Evolutionary conservation across 176 grass and related monocot species (phyloP).

Genomic region (Pontederia crassipes): DNA sequence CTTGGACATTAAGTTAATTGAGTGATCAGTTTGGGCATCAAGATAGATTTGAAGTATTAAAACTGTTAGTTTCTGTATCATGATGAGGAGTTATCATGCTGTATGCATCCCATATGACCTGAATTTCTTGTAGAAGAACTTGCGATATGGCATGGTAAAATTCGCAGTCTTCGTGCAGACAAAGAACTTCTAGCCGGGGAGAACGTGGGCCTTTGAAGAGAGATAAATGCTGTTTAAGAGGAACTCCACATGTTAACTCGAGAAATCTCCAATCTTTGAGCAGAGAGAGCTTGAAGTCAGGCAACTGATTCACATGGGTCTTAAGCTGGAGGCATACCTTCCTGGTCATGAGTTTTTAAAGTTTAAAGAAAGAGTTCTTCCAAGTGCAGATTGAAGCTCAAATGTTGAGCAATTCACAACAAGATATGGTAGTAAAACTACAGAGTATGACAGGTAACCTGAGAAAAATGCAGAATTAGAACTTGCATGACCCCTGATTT

Average conservation of each 20-base stretch:
- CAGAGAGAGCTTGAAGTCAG: constrained; percentile 32
- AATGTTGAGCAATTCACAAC: constrained; percentile 12
- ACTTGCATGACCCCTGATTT: no score
- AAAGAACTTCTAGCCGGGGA: constrained; percentile 29
- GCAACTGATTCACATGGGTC: constrained; percentile 32
- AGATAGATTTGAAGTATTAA: no score
- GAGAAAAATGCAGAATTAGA: constrained; percentile 26
- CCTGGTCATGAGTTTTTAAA: constrained; percentile 21
- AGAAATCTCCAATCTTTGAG: constrained; percentile 23
- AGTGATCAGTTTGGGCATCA: no score
- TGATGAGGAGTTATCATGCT: no score
- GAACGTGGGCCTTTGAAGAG: constrained; percentile 26
- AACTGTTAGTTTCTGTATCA: no score
- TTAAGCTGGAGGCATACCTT: constrained; percentile 37
- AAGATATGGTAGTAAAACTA: constrained; percentile 31
- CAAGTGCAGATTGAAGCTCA: constrained; percentile 19
- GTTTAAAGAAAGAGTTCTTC: constrained; percentile 16
- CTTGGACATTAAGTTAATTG: no score
- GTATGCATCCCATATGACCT: no score
- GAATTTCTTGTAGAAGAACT: constrained; percentile 20
- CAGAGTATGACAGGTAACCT: constrained; percentile 27
- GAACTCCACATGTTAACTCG: constrained; percentile 33
- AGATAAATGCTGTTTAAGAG: constrained; percentile 20
- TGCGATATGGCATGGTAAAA: constrained; percentile 22
- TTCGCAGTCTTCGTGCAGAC: constrained; percentile 21